phyloP scores from a whole-genome alignment of 2,329 filamentous ascomycete species.

The Hypoxylon sp. region DNA sequence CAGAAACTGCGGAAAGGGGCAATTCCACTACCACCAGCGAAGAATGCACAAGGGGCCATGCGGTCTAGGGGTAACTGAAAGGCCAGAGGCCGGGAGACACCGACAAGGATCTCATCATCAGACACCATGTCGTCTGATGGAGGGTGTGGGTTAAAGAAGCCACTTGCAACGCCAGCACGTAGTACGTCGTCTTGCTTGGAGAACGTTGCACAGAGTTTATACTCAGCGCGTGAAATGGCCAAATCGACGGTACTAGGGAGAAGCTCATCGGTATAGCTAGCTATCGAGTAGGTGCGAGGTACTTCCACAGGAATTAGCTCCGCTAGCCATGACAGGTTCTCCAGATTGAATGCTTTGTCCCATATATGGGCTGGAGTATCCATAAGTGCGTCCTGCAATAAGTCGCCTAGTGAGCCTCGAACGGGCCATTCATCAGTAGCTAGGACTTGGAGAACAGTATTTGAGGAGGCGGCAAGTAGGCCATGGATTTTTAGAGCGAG shows the following conservation, averaged over 20 bases:
- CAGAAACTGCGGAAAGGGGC: conserved; percentile 68
- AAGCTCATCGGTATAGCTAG: conserved; percentile 63
- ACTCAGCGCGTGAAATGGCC: conserved; percentile 65
- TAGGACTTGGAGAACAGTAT: conserved; percentile 62
- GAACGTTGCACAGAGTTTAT: conserved; percentile 61
- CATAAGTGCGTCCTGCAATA: conserved; percentile 62
- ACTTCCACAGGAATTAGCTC: conserved; percentile 64
- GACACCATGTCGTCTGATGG: conserved; percentile 55
- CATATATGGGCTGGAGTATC: conserved; percentile 64
- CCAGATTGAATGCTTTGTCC: conserved; percentile 64
- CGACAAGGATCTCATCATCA: conserved; percentile 64
- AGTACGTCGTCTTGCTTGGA: conserved; percentile 51
- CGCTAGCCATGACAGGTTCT: conserved; percentile 60
- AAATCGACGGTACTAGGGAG: conserved; percentile 65
- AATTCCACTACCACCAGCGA: conserved; percentile 67
- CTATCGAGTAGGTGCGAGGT: conserved; percentile 67
- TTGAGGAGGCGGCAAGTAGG: conserved; percentile 64
- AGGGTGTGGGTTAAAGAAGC: conserved; percentile 66
- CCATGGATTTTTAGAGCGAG: conserved; percentile 63
- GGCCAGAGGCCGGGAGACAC: conserved; percentile 64
- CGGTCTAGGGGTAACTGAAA: conserved; percentile 66
- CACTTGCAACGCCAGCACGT: conserved; percentile 64
- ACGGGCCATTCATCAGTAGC: conserved; percentile 66
- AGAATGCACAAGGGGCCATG: conserved; percentile 65
- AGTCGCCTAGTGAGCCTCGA: conserved; percentile 63